Percentiles rank a stretch among this genome's conserved stretches.
Evolutionary conservation across 2,329 filamentous ascomycete species (phyloP).

Genomic region (Cladosporium sp.): DNA sequence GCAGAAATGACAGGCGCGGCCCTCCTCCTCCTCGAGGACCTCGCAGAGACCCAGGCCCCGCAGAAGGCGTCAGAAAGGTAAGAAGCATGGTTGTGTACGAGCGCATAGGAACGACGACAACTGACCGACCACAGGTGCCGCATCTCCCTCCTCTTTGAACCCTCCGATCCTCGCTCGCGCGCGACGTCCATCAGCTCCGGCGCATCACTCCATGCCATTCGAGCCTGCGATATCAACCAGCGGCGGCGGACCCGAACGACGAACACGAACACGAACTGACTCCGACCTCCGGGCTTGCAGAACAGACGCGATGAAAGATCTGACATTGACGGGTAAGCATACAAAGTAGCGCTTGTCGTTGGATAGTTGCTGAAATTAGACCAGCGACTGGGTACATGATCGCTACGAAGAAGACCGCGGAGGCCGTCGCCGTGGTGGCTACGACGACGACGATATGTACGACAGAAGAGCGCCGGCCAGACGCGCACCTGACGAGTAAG

Average conservation of each 20-base stretch:
- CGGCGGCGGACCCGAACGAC: constrained; percentile 19
- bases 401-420: constrained; percentile 32
- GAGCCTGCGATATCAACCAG: constrained; percentile 33
- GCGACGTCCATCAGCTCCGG: constrained; percentile 15
- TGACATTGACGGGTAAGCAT: constrained; percentile 63
- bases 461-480: constrained; percentile 5
- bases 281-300: constrained; percentile 31
- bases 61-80: constrained; percentile 91
- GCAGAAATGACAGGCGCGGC: constrained; percentile 63
- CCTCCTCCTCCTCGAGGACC: constrained; percentile 64
- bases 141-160: constrained; percentile 34
- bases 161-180: constrained; percentile 1
- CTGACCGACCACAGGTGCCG: constrained; percentile 33
- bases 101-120: not conserved
- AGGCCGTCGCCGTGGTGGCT: constrained; percentile 11
- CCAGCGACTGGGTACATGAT: constrained; percentile 81
- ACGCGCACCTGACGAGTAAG: constrained; percentile 10
- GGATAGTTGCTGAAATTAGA: constrained; percentile 18
- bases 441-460: constrained; percentile 1
- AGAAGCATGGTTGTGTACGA: not conserved
- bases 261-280: constrained; percentile 32
- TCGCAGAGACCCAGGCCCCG: constrained; percentile 56
- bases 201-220: constrained; percentile 15
- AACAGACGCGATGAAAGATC: constrained; percentile 28
- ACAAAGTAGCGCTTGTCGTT: not conserved